Evolutionary conservation across 805 yeast genomes (phyloP).

Genomic region (Barnettozyma siamensis): DNA sequence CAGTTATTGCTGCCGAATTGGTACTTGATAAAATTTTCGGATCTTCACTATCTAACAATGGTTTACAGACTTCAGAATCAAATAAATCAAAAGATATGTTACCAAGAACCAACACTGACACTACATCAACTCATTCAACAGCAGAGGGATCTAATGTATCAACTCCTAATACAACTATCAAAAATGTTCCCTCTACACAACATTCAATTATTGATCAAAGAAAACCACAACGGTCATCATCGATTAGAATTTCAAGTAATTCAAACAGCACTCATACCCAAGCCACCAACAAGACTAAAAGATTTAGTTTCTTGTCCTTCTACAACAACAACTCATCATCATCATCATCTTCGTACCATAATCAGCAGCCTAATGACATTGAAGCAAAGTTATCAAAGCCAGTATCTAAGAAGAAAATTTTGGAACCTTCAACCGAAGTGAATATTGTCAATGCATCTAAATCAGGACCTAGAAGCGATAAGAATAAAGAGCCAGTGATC

Average conservation of each 20-base stretch:
- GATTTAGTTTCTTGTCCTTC: conserved; percentile 38
- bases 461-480: neutral
- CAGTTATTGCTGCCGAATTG: conserved; percentile 25
- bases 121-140: conserved; percentile 11
- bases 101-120: conserved; percentile 1
- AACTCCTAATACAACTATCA: conserved; percentile 9
- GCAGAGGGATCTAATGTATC: conserved; percentile 7
- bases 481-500: conserved; percentile 14
- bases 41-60: conserved; percentile 5
- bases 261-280: conserved; percentile 8
- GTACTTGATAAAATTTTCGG: conserved; percentile 26
- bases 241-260: conserved; percentile 8
- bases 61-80: neutral
- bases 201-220: conserved; percentile 7
- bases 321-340: conserved; percentile 14
- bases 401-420: conserved; percentile 15
- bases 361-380: conserved; percentile 4
- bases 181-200: conserved; percentile 8
- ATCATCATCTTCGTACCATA: too few species aligned
- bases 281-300: conserved; percentile 24
- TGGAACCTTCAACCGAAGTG: conserved; percentile 23
- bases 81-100: conserved; percentile 5
- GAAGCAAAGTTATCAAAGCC: conserved; percentile 11
- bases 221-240: conserved; percentile 5
- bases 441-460: conserved; percentile 7